A percentile compares a stretch with the other conserved stretches of the same genome.
Conservation (phyloP, 257 asterid species). For the Solanum raphanifolium region DNA sequence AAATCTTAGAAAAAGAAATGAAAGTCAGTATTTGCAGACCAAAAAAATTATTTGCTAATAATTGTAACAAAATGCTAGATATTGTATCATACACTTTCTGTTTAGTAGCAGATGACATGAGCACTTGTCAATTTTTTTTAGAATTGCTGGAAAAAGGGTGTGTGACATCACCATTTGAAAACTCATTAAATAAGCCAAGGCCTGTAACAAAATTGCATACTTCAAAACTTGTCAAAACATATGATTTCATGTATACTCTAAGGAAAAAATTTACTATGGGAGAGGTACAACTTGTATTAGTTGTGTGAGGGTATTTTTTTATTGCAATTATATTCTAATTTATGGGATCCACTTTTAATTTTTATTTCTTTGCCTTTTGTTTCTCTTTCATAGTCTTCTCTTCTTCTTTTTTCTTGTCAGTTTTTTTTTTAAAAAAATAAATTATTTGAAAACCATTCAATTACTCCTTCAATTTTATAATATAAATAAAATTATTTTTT, state of each 20-base stretch:
- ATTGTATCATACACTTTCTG: slow-evolving; percentile 46
- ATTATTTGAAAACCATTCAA: too few relatives aligned
- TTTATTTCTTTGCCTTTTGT: too few relatives aligned
- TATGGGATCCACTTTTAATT: too few relatives aligned
- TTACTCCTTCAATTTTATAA: too few relatives aligned
- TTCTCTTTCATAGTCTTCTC: too few relatives aligned
- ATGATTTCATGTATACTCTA: not conserved
- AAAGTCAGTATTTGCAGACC: slow-evolving; percentile 1
- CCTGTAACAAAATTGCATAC: slow-evolving; percentile 26
- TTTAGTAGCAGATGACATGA: slow-evolving; percentile 60
- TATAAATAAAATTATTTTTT: too few relatives aligned
- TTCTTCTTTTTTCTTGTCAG: too few relatives aligned
- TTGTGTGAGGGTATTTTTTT: too few relatives aligned
- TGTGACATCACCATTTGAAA: slow-evolving; percentile 31
- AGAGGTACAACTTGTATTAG: too few relatives aligned
- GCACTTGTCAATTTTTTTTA: slow-evolving; percentile 48
- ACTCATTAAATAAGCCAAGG: slow-evolving; percentile 43
- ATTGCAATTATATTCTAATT: too few relatives aligned
- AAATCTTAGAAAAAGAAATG: slow-evolving; percentile 21
- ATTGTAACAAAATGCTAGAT: not conserved
- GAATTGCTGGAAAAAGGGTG: slow-evolving; percentile 47
- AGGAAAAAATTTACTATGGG: too few relatives aligned
- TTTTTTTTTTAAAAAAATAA: too few relatives aligned
- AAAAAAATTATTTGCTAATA: not conserved
- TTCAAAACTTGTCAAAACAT: not conserved